Evolutionary conservation across 2,329 filamentous ascomycete species (phyloP), one percentile per base, ranked within the genome.

Genomic region (Sarocladium oryzae): DNA sequence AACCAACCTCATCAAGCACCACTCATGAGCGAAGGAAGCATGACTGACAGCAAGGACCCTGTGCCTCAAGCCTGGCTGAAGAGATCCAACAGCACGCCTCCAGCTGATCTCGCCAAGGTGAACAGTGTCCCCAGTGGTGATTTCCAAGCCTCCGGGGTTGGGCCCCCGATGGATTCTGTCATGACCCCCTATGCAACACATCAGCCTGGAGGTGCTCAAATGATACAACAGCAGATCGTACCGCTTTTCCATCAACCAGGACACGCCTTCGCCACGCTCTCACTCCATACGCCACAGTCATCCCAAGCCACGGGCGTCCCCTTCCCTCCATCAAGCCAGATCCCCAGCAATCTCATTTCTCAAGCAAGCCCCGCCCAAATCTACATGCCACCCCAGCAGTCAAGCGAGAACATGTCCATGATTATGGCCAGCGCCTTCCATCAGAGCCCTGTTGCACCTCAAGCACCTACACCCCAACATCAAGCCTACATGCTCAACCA

Each of bases 1-100:
- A 66, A 66, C 23, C 70, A 75, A 52, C 68, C 73, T 6, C 70
- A 69, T 50, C 66, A 67, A 13, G 60, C 65, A 26, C 61, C 67
- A 2, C 61, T 68, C 5, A 66, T 63, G 15, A 62, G 68, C 13
- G 71, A 77, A 52, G 71, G 69, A 10, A 72, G 73, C 46, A 78
- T 78, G 76, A 72, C 73, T 7, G 75, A 78, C 48, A 73, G 74
- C 51, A 67, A 60, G 51, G 66, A 69, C 20, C 60, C 63, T 11
- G 56, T 65, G 2, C 63, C 66, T 10, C 56, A 54, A 4, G 57
- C 58, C 32, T 40, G 45, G 45, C 45, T 33, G n/a, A 49, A 49
- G 20, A 7, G 28, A 21, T 49, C 45, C 7, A 49, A 33, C 9
- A 36, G 18, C 18, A 35, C 24, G 45, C 28, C 45, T 4, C 21